Base-by-base conservation (phyloP, 1,139 yeast species). In the Taiozyma sp. region DNA sequence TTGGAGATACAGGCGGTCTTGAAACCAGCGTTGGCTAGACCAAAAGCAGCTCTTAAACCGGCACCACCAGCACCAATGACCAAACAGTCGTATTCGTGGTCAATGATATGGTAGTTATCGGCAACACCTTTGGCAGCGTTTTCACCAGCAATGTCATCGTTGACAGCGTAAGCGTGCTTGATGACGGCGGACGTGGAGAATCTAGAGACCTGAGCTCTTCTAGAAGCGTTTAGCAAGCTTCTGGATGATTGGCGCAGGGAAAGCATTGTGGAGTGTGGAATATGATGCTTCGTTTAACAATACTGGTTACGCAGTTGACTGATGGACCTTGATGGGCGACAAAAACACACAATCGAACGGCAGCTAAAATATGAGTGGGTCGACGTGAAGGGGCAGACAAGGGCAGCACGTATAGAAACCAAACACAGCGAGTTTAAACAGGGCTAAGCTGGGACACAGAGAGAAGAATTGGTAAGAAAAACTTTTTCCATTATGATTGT, bases 1-100 rank as follows among this genome's bases (percentile, higher is more conserved):
- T 93, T 93, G 62, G 98, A 85, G 64, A 93, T 83, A 81, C 99
- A 93, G 41, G 99, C 99, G 49, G 97, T 93, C 73, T 93, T 93
- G 78, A 78, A 93, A 47, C 99, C 99, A 53, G 96, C 97, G 66
- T 89, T 91, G 52, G 97, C 97, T 56, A 93, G 80, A 56, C 99
- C 99, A 63, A 91, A 93, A 41, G 99, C 98, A 44, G 99, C 99
- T 75, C 99, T 85, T 57, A 93, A 78, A 68, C 99, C 99, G 47
- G 99, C 99, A 69, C 99, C 99, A 65, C 99, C 99, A 50, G 98
- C 99, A 66, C 99, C 99, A 51, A 93, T 93, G 56, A 93, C 99
- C 50, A 93, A 82, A 77, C 97, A 90, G 74, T 93, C 99, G 73
- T 93, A 93, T 71, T 93, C 98, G 71, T 93, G 99, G 73, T 93